These are phyloP conservation scores for Fusarium incarnatum DNA, from an alignment of 2,329 filamentous ascomycete genomes.

Conservation along the genomic window DNA sequence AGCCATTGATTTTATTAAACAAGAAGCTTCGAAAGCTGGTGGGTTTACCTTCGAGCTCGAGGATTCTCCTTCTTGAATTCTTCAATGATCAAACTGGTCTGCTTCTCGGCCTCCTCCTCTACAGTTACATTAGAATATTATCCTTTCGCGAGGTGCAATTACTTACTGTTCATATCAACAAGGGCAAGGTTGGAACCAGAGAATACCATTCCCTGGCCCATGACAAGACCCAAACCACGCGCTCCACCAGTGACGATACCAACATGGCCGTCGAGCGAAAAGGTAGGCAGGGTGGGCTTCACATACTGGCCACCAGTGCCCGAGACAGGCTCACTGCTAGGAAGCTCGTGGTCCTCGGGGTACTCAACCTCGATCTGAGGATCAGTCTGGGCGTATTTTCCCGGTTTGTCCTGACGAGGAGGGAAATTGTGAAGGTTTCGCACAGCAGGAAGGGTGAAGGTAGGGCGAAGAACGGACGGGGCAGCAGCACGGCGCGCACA, in stretches of 20 bases:
- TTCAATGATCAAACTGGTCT: slow-evolving; percentile 78
- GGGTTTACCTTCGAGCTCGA: slow-evolving; percentile 70
- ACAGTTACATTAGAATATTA: slow-evolving; percentile 29
- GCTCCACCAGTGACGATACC: slow-evolving; percentile 92
- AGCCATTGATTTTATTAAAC: slow-evolving; percentile 7
- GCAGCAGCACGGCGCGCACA: slow-evolving; percentile 44
- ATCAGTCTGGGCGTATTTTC: slow-evolving; percentile 83
- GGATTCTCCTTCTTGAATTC: slow-evolving; percentile 85
- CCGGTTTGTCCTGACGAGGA: slow-evolving; percentile 59
- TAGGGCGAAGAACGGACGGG: slow-evolving; percentile 38
- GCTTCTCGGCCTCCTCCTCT: slow-evolving; percentile 86
- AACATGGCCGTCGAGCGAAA: slow-evolving; percentile 86
- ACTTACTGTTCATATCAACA: slow-evolving; percentile 90
- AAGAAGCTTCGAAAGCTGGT: neutral
- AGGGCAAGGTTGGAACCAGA: slow-evolving; percentile 91
- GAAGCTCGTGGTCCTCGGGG: slow-evolving; percentile 78
- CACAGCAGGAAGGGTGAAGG: slow-evolving; percentile 40
- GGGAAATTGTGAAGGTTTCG: slow-evolving; percentile 51
- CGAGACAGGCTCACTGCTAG: slow-evolving; percentile 75
- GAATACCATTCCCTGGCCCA: slow-evolving; percentile 90
- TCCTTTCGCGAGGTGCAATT: neutral
- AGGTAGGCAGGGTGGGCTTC: slow-evolving; percentile 85
- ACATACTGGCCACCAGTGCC: slow-evolving; percentile 84
- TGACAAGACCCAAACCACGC: slow-evolving; percentile 87
- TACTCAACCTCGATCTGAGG: slow-evolving; percentile 82